Percentiles rank a stretch among this genome's conserved stretches.
phyloP scores from a whole-genome alignment of 495 filamentous ascomycete genomes.

The Neurospora sp. region DNA sequence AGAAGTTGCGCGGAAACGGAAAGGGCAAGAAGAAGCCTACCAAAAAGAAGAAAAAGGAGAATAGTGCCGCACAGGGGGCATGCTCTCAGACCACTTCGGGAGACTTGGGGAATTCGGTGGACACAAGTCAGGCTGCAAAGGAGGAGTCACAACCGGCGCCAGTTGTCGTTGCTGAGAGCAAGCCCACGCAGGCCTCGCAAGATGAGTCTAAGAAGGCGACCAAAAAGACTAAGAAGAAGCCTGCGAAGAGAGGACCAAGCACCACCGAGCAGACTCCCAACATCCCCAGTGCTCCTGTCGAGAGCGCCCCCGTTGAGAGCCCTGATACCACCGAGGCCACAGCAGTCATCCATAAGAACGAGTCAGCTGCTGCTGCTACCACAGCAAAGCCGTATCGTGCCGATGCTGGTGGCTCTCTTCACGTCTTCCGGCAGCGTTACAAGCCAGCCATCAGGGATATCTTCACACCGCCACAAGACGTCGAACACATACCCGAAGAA shows the following conservation, averaged over 20 bases:
- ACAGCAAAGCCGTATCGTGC: not conserved
- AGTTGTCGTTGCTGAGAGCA: not conserved
- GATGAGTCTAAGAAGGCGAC: not conserved
- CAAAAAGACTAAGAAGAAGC: not conserved
- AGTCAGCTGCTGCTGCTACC: not conserved
- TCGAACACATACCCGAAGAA: not conserved
- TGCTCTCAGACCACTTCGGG: not conserved
- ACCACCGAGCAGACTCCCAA: not conserved
- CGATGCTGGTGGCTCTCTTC: not conserved
- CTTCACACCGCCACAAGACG: not conserved
- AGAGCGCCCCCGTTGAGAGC: not conserved
- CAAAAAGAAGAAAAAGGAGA: not conserved
- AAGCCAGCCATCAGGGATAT: not conserved
- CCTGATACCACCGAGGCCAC: not conserved
- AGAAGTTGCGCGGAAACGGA: not conserved
- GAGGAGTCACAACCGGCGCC: not conserved
- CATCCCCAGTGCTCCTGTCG: not conserved
- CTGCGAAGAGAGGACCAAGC: not conserved
- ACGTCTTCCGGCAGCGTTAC: not conserved
- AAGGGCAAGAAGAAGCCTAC: not conserved
- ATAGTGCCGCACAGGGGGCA: not conserved
- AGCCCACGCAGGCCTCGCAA: not conserved
- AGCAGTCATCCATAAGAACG: not conserved
- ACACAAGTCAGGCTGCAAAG: not conserved
- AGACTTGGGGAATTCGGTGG: not conserved